Evolutionary conservation across 495 filamentous ascomycete genomes (phyloP).

Genomic region (Melanomma pulvis-pyrius): DNA sequence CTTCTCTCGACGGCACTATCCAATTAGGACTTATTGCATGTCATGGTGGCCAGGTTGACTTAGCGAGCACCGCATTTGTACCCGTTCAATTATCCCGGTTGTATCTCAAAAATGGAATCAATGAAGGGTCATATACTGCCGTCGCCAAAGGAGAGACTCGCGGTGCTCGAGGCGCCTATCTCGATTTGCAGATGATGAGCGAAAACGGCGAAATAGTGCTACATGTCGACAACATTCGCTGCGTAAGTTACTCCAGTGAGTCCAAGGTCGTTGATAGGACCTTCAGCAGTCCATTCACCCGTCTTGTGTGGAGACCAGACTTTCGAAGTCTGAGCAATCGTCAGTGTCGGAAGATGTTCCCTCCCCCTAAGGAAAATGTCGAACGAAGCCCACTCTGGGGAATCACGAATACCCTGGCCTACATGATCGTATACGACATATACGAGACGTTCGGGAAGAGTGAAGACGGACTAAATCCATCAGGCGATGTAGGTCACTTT

Average conservation of each 20-base stretch:
- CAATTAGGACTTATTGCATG: slow-evolving; percentile 37
- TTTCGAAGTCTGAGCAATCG: slow-evolving; percentile 19
- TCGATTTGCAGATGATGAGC: slow-evolving; percentile 17
- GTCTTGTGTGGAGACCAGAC: slow-evolving; percentile 37
- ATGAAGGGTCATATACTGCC: slow-evolving; percentile 4
- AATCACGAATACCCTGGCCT: too few relatives aligned
- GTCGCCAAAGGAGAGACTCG: slow-evolving; percentile 25
- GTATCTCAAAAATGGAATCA: neutral
- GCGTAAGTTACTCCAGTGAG: slow-evolving; percentile 5
- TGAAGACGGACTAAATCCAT: too few relatives aligned
- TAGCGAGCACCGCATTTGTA: slow-evolving; percentile 12
- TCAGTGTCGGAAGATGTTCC: slow-evolving; percentile 9
- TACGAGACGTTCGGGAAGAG: too few relatives aligned
- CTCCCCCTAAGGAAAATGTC: neutral
- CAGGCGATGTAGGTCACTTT: too few relatives aligned
- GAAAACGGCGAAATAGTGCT: slow-evolving; percentile 22
- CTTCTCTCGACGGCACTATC: slow-evolving; percentile 36
- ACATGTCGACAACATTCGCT: slow-evolving; percentile 29
- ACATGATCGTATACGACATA: too few relatives aligned
- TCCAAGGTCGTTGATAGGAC: neutral
- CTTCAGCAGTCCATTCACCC: slow-evolving; percentile 25
- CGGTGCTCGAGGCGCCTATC: slow-evolving; percentile 29
- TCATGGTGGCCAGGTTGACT: slow-evolving; percentile 15
- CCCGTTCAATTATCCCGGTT: slow-evolving; percentile 21
- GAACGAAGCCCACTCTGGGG: too few relatives aligned